Evolutionary conservation across 176 grass and related monocot species (phyloP), one percentile per base, ranked within the genome.

Genomic region (Stipa capillata): DNA sequence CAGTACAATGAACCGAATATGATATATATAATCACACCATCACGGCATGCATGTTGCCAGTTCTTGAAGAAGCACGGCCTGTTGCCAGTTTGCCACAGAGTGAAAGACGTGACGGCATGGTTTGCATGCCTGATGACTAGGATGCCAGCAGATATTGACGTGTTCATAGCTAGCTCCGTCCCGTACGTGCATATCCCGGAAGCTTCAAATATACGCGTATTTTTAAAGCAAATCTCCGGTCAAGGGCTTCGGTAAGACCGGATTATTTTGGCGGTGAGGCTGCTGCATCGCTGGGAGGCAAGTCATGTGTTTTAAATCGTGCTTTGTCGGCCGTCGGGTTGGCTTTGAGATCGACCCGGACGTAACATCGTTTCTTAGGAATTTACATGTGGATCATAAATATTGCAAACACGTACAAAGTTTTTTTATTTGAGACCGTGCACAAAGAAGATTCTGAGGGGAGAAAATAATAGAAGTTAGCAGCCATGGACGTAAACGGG

Each of bases 181-280:
- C n/a, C n/a, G n/a, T n/a, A 6, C 49, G 61, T 28, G 62, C 27
- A 15, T 17, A 44, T 5, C 69, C 13, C 17, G 37, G 20, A 60
- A 69, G 23, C 61, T 20, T 84, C 50, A 50, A 57, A 74, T 17
- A 65, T 33, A 43, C 50, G 21, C 18, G 31, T 66, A 18, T 16
- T 42, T 76, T 76, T 44, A 33, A 55, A 60, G 0, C 13, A 7
- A 88, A 40, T 51, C 17, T 48, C 47, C 37, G 67, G 80, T 79
- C 80, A 72, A 79, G 39, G 58, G 13, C 31, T 72, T 79, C 8
- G 66, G 66, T 52, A 24, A 42, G 59, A 79, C 86, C 53, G 41
- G 21, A 78, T 79, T 87, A 87, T 77, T 83, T 72, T 70, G 45
- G 25, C 21, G 65, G 36, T 23, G 24, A 44, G 54, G 45, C n/a